Evolutionary conservation across 2,329 filamentous ascomycete species (phyloP), one percentile per base, ranked within the genome.

Genomic region (Diaporthe destruens): DNA sequence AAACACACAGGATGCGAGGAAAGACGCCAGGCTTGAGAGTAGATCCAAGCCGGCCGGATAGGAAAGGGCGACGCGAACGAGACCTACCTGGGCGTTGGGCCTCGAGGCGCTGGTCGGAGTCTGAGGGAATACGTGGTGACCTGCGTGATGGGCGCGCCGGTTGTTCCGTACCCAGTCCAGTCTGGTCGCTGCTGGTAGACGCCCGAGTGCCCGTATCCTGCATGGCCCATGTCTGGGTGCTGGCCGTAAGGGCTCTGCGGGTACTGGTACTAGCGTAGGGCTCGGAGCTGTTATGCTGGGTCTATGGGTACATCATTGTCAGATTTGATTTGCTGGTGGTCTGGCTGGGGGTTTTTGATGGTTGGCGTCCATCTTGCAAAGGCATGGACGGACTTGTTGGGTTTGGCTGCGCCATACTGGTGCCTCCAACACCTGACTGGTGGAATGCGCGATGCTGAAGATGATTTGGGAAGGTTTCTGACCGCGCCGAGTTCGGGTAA

Each of bases 241-340:
- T 93, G 90, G 72, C 91, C 91, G 84, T 98, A 98, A 47, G 95
- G 94, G 78, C 95, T 72, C n/a, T 59, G 72, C 25, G 72, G 59
- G 59, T 74, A 74, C 51, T 65, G 36, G 65, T 74, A 74, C 59
- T 74, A n/a, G 72, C 79, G 94, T 95, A 74, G 96, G 95, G 88
- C 94, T 98, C 81, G 94, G 93, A 80, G 94, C 92, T 84, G 95
- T 93, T 83, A 98, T 98, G 84, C 95, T 97, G 81, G 95, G 97
- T 98, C 96, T 98, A 97, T 95, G 92, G 94, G 94, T 88, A 97
- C 91, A 91, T 94, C 92, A 90, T 89, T 90, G 94, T 98, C 94
- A 98, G 95, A 97, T 85, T 94, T 95, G 86, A 92, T 89, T 88
- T 91, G 88, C 83, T 89, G 87, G 86, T 90, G 75, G 59, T 75